phyloP scores from a whole-genome alignment of 2,329 filamentous ascomycete species.

The Blastomyces silverae region DNA sequence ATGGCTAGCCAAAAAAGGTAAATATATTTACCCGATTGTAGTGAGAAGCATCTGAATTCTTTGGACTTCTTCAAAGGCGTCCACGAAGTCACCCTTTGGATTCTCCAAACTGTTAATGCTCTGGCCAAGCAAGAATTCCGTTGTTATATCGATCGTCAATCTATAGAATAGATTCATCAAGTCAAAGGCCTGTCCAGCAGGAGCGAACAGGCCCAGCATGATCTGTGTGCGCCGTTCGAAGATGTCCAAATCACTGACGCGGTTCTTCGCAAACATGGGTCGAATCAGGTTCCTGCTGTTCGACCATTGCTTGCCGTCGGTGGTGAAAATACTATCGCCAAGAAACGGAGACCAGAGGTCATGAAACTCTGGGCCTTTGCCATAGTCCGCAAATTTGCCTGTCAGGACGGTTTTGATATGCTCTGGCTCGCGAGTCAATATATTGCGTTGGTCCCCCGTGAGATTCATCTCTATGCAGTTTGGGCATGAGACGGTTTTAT shows the following conservation, averaged over 20 bases:
- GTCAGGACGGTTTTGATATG: conserved; percentile 77
- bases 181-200: conserved; percentile 38
- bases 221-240: conserved; percentile 68
- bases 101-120: conserved; percentile 54
- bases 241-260: conserved; percentile 66
- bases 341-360: conserved; percentile 55
- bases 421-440: conserved; percentile 69
- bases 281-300: conserved; percentile 64
- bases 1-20: background rate
- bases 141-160: conserved; percentile 69
- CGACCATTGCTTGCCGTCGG: conserved; percentile 67
- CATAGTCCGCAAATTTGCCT: conserved; percentile 68
- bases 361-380: conserved; percentile 70
- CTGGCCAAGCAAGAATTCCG: conserved; percentile 68
- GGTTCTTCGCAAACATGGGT: conserved; percentile 71
- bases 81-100: conserved; percentile 62
- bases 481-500: conserved; percentile 28
- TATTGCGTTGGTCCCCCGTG: conserved; percentile 46
- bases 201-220: conserved; percentile 58
- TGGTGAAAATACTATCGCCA: conserved; percentile 62
- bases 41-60: conserved; percentile 51
- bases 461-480: conserved; percentile 57
- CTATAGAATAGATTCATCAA: conserved; percentile 35
- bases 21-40: conserved; percentile 9
- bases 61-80: conserved; percentile 70